A percentile compares a stretch with the other conserved stretches of the same genome.
Evolutionary conservation across 1,284 basidiomycete genomes (phyloP).

Genomic region (Paramarasmius palmivorus): DNA sequence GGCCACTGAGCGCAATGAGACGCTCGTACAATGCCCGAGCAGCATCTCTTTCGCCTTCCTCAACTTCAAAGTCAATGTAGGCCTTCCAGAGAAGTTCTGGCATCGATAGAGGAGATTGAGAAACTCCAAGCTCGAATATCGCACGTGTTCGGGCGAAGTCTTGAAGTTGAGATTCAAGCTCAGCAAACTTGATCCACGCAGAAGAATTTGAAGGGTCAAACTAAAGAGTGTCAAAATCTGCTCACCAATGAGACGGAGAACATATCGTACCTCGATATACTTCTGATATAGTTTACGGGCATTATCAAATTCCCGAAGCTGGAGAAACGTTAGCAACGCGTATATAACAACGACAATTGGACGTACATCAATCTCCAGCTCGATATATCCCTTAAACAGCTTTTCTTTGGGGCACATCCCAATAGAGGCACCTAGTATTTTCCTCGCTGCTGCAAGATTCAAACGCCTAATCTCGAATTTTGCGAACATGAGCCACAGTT

Average conservation of each 20-base stretch:
- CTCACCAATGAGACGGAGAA: slow-evolving; percentile 9
- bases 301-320: slow-evolving; percentile 94
- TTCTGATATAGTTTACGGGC: slow-evolving; percentile 93
- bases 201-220: slow-evolving; percentile 88
- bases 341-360: neutral
- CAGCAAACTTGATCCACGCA: slow-evolving; percentile 97
- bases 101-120: slow-evolving; percentile 92
- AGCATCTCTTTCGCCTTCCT: slow-evolving; percentile 88
- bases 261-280: slow-evolving; percentile 74
- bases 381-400: slow-evolving; percentile 92
- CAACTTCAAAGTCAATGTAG: slow-evolving; percentile 96
- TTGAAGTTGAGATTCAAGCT: slow-evolving; percentile 90
- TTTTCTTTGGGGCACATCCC: slow-evolving; percentile 97
- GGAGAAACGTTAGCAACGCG: slow-evolving; percentile 14
- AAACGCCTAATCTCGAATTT: slow-evolving; percentile 90
- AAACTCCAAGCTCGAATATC: slow-evolving; percentile 95
- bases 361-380: slow-evolving; percentile 84
- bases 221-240: slow-evolving; percentile 35
- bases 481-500: slow-evolving; percentile 90
- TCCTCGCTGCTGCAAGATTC: slow-evolving; percentile 84
- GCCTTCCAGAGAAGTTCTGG: slow-evolving; percentile 98
- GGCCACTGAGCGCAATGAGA: slow-evolving; percentile 83
- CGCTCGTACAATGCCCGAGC: slow-evolving; percentile 91
- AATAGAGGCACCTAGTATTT: slow-evolving; percentile 87
- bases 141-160: slow-evolving; percentile 91